Percentiles rank a stretch among this genome's conserved stretches.
Conservation (phyloP, 2,329 filamentous ascomycete species). For the Byssoonygena ceratinophila region DNA sequence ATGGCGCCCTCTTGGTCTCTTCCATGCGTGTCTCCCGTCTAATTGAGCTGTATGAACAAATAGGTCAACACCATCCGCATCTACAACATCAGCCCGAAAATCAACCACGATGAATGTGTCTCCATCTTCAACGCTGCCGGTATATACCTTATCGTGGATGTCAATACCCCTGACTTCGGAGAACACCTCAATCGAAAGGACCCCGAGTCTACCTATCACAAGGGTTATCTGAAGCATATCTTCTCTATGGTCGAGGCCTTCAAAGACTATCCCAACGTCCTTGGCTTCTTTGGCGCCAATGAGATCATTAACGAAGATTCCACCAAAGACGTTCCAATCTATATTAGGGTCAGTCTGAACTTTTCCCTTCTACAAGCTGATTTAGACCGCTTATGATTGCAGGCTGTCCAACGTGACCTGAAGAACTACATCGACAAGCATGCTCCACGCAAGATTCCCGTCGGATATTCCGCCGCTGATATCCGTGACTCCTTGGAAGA, state of each 20-base stretch:
- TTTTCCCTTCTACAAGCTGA: constrained; percentile 9
- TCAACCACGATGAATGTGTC: constrained; percentile 52
- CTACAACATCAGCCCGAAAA: constrained; percentile 51
- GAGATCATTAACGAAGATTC: constrained; percentile 57
- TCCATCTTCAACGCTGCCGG: constrained; percentile 56
- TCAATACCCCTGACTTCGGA: constrained; percentile 50
- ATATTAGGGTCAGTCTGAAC: constrained; percentile 41
- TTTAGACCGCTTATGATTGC: constrained; percentile 22
- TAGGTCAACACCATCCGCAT: constrained; percentile 53
- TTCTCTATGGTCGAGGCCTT: constrained; percentile 57
- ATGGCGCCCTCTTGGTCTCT: too few relatives aligned
- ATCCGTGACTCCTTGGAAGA: constrained; percentile 50
- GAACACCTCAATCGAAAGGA: constrained; percentile 47
- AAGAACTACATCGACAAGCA: constrained; percentile 57
- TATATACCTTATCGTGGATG: constrained; percentile 57
- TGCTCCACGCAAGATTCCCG: constrained; percentile 48
- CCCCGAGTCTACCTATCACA: constrained; percentile 47
- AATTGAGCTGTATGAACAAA: too few relatives aligned
- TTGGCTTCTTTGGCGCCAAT: constrained; percentile 59
- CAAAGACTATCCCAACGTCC: constrained; percentile 54
- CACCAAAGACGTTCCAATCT: constrained; percentile 44
- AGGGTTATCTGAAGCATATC: constrained; percentile 46
- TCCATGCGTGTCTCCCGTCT: too few relatives aligned
- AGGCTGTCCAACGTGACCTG: constrained; percentile 55
- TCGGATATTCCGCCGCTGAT: constrained; percentile 59